Conservation (phyloP, 192 early-diverging fungal genomes). For the Chytriomyces confervae region DNA sequence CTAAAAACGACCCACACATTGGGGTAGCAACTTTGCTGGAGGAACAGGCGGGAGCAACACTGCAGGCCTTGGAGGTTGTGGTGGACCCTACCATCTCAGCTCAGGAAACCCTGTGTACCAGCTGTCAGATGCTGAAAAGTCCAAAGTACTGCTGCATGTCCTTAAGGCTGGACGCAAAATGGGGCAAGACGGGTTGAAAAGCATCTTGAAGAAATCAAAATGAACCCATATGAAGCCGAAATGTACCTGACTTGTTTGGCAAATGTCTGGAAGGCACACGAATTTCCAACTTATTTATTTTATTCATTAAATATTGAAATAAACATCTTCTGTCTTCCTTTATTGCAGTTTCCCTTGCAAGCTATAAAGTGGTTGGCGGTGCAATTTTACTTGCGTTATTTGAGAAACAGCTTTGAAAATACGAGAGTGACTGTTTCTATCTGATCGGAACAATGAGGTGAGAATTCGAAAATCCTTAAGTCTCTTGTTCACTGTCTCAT, state of each 20-base stretch:
- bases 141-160: slow-evolving; percentile 47
- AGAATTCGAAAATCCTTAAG: too few species aligned
- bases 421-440: too few species aligned
- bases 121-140: slow-evolving; percentile 64
- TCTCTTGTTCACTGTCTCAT: too few species aligned
- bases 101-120: slow-evolving; percentile 51
- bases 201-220: slow-evolving; percentile 67
- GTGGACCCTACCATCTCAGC: slow-evolving; percentile 52
- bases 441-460: too few species aligned
- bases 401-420: too few species aligned
- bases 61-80: slow-evolving; percentile 54
- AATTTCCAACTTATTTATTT: too few species aligned
- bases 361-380: too few species aligned
- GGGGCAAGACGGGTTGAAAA: slow-evolving; percentile 73
- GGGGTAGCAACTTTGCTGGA: slow-evolving; percentile 53
- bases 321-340: too few species aligned
- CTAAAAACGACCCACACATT: slow-evolving; percentile 48
- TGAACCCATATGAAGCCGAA: slow-evolving; percentile 68
- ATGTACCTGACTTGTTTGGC: slow-evolving; percentile 37
- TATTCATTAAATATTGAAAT: too few species aligned
- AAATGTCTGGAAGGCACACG: slow-evolving; percentile 54
- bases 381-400: too few species aligned
- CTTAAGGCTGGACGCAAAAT: slow-evolving; percentile 58
- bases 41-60: slow-evolving; percentile 56
- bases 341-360: too few species aligned